Evolutionary conservation across 805 yeast species (phyloP), one percentile per base, ranked within the genome.

Genomic region (Starmera quercuum): DNA sequence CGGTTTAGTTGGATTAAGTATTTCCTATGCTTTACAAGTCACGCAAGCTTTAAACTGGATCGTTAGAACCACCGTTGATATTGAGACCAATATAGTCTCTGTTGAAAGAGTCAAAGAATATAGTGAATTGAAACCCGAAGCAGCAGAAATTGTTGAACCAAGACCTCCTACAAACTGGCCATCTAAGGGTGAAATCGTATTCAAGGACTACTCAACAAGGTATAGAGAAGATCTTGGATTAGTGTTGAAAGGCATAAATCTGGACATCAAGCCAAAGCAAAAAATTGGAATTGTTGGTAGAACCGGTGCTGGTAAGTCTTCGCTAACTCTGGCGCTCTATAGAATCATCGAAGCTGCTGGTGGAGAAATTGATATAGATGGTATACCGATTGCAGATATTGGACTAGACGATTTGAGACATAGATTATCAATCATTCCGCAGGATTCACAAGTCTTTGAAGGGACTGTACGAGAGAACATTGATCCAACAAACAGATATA

Each of bases 1-100:
- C 13, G 98, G 98, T 61, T 63, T 84, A 53, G 88, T 88, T 50
- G 99, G 99, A 68, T 68, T 92, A 48, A 81, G 95, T 16, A 83
- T 92, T 47, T 82, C 95, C 30, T 94, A 92, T 59, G 90, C 98
- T 3, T 68, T 92, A 42, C 95, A 86, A 58, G 73, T 88, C 40
- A 92, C 99, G 0, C 56, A 60, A 13, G 59, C 74, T 4, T 62
- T 79, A 46, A 68, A 64, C 46, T 64, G 68, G 57, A 66, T 78
- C 36, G 82, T 79, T 7, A 63, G 82, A 46, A 63, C 67, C 53
- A 62, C 78, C 5, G 83, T 78, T 19, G 79, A 75, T 44, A 71
- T 77, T 29, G 85, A 79, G 50, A 64, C 78, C 6, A 75, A 69
- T 45, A 64, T 75, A 36, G 82, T 79, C 17, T 73, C 82, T 1